Percentiles rank a stretch among this genome's conserved stretches.
These are phyloP conservation scores for Aspergillus mulundensis DNA, from an alignment of 495 filamentous ascomycete species.

Conservation along the genomic window DNA sequence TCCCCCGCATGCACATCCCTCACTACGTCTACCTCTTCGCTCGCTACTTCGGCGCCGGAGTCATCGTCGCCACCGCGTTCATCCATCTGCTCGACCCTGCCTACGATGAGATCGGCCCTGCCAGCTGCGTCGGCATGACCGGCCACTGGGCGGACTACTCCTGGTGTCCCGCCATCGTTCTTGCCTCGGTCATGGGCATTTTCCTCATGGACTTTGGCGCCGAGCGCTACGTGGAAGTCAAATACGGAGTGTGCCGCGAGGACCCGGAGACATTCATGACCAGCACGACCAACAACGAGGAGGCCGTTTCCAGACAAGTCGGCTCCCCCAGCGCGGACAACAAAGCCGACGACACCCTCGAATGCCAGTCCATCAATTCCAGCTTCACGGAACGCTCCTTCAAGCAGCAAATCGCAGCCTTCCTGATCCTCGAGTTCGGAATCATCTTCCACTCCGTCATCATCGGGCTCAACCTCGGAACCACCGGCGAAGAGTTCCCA, in stretches of 20 bases:
- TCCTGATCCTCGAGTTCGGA: slow-evolving; percentile 11
- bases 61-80: slow-evolving; percentile 72
- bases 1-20: slow-evolving; percentile 39
- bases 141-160: slow-evolving; percentile 45
- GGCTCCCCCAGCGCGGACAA: background rate
- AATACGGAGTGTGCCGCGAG: slow-evolving; percentile 34
- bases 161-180: slow-evolving; percentile 40
- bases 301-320: background rate
- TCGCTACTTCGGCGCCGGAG: slow-evolving; percentile 68
- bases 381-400: background rate
- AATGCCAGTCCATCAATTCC: background rate
- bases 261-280: slow-evolving; percentile 2
- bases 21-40: slow-evolving; percentile 67
- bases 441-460: slow-evolving; percentile 14
- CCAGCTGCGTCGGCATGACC: slow-evolving; percentile 52
- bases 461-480: slow-evolving; percentile 9
- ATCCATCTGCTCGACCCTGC: slow-evolving; percentile 52
- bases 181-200: slow-evolving; percentile 32
- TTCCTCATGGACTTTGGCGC: slow-evolving; percentile 44
- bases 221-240: slow-evolving; percentile 51
- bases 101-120: slow-evolving; percentile 47
- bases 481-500: slow-evolving; percentile 6
- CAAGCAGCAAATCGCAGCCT: slow-evolving; percentile 7
- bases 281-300: slow-evolving; percentile 1
- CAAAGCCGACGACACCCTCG: background rate